These are phyloP conservation scores for Cladosporium sp. DNA, from an alignment of 2,329 filamentous ascomycete species.

Conservation along the genomic window DNA sequence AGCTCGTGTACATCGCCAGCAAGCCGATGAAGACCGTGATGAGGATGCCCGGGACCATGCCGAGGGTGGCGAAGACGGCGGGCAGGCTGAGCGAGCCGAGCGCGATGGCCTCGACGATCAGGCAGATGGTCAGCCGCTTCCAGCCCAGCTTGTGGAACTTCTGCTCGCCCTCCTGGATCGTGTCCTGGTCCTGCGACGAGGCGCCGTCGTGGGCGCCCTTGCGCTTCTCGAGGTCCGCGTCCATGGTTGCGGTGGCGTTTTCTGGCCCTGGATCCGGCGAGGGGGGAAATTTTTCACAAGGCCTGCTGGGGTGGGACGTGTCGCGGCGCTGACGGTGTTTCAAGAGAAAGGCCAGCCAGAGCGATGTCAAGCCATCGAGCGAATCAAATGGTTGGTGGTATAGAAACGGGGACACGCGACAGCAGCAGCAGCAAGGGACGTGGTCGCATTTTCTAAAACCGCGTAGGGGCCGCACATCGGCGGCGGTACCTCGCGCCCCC, in stretches of 20 bases:
- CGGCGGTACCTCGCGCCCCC: no score
- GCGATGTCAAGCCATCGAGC: no score
- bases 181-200: background rate
- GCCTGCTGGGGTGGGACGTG: no score
- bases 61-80: slow-evolving; percentile 48
- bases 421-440: no score
- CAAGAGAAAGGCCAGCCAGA: no score
- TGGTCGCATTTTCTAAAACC: no score
- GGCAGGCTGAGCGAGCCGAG: slow-evolving; percentile 53
- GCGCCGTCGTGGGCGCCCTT: background rate
- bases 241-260: background rate
- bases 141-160: slow-evolving; percentile 42
- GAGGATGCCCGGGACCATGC: slow-evolving; percentile 51
- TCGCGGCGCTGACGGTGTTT: no score
- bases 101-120: slow-evolving; percentile 56
- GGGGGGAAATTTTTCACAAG: no score
- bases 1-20: slow-evolving; percentile 56
- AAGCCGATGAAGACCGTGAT: slow-evolving; percentile 50
- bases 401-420: no score
- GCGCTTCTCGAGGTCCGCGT: background rate
- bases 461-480: no score
- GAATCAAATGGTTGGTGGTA: no score
- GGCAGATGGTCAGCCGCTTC: slow-evolving; percentile 38
- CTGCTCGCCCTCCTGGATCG: slow-evolving; percentile 16
- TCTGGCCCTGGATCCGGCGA: no score